phyloP scores from a whole-genome alignment of 805 yeast genomes.

The Candida taoyuanica region DNA sequence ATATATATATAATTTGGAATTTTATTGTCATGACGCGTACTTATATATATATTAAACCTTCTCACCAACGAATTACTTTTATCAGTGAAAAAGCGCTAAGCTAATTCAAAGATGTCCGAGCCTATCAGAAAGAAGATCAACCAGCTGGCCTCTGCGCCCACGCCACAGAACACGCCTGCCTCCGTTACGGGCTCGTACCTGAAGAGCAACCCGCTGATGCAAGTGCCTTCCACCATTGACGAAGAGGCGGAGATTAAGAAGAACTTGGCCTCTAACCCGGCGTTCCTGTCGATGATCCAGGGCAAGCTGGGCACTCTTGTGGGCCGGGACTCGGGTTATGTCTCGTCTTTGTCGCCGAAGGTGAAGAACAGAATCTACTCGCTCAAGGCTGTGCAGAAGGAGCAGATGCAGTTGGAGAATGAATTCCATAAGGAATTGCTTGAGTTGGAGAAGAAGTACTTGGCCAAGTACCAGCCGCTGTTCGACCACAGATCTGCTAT shows the following conservation, averaged over 20 bases:
- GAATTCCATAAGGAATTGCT: slow-evolving; percentile 87
- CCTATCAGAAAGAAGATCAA: slow-evolving; percentile 76
- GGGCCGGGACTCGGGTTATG: slow-evolving; percentile 85
- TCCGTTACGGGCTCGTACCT: slow-evolving; percentile 72
- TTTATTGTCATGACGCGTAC: too few relatives aligned
- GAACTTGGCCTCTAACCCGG: slow-evolving; percentile 72
- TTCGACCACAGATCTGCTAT: slow-evolving; percentile 69
- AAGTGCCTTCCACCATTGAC: slow-evolving; percentile 61
- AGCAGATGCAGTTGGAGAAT: slow-evolving; percentile 78
- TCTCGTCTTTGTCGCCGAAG: slow-evolving; percentile 64
- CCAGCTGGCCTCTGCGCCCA: slow-evolving; percentile 88
- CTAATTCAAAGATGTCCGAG: too few relatives aligned
- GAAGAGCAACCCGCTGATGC: slow-evolving; percentile 46
- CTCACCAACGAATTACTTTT: too few relatives aligned
- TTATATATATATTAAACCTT: too few relatives aligned
- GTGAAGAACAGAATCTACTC: slow-evolving; percentile 78
- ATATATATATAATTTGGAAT: too few relatives aligned
- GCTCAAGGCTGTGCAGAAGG: slow-evolving; percentile 73
- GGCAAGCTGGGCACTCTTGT: slow-evolving; percentile 81
- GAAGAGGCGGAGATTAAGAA: slow-evolving; percentile 40
- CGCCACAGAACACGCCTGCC: slow-evolving; percentile 98
- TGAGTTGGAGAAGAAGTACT: slow-evolving; percentile 78
- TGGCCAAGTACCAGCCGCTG: slow-evolving; percentile 67
- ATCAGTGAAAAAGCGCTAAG: too few relatives aligned
- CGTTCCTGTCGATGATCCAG: slow-evolving; percentile 80